Base-by-base conservation (phyloP, 352 stramenopile genomes). In the Phytophthora hybrid region DNA sequence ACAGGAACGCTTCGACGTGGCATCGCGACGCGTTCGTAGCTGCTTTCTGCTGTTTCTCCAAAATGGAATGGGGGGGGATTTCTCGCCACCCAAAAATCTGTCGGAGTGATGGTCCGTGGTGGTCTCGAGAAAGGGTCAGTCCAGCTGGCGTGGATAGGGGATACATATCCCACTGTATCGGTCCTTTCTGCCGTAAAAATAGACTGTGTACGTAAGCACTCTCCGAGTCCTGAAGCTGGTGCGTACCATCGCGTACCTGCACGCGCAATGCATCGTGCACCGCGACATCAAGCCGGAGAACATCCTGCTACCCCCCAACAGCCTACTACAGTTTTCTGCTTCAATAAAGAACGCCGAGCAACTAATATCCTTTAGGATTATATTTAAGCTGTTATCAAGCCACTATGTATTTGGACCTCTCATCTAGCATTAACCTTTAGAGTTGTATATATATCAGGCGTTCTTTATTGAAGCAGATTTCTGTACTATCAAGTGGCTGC, bases 281-380 rank as follows among this genome's bases (percentile, higher is more conserved):
- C 90, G 88, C 59, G 90, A 95, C 53, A 95, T 95, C 73, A 96
- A 95, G 65, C 90, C 87, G 13, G 89, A 94, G 71, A 97, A 95
- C 65, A 94, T 95, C 46, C 52, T 94, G 59, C 87, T 95, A 51
- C 75, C 74, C 11, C 64, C 52, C 0, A 76, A 83, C 37, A 79
- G 80, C n/a, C n/a, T n/a, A n/a, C n/a, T n/a, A n/a, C n/a, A n/a
- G n/a, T n/a, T n/a, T n/a, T n/a, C n/a, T n/a, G n/a, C n/a, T n/a
- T n/a, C n/a, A n/a, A n/a, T n/a, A n/a, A n/a, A n/a, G n/a, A n/a
- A n/a, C n/a, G n/a, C n/a, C n/a, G n/a, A n/a, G n/a, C n/a, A n/a
- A n/a, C n/a, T n/a, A n/a, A n/a, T n/a, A n/a, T n/a, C n/a, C n/a
- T n/a, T n/a, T n/a, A n/a, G n/a, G n/a, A n/a, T n/a, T n/a, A n/a